Base-by-base conservation (phyloP, 495 filamentous ascomycete genomes). In the Chaetomium cochliodes region DNA sequence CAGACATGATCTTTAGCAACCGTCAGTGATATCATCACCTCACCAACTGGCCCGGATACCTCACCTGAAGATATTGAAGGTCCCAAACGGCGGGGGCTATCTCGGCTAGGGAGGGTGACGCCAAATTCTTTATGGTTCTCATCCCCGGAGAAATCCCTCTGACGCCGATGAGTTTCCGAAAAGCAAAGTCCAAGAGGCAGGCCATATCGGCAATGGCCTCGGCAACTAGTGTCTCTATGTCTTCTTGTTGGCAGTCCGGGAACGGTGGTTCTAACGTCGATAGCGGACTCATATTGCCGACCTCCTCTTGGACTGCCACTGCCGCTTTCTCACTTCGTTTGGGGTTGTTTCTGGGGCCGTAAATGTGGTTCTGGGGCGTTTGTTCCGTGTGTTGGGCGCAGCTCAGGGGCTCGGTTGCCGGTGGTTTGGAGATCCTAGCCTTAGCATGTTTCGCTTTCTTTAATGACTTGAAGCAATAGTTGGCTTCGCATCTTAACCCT, bases 81-180 rank as follows among this genome's bases (percentile, higher is more conserved):
- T 81, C 78, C 78, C 78, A 81, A 6, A 80, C 76, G 55, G 75
- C 71, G 23, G 79, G 79, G 8, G 79, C 79, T 49, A 81, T 65
- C 7, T 78, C 75, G 2, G 80, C 72, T n/a, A 81, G 55, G 5
- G 78, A 70, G 3, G 73, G 74, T 5, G 52, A 63, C 12, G 7
- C 22, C 22, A 52, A 61, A 2, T 62, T 64, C 16, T 59, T 66
- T 46, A 62, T 63, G 2, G 64, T 62, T 53, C 63, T 71, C 18
- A 73, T 56, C 16, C 76, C 77, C 6, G 62, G 52, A 1, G 60
- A 37, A 8, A 56, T 60, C 51, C 67, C 72, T 67, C 65, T 75
- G 15, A 74, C 52, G 25, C 76, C 77, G 18, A 77, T 64, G 7
- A 73, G 71, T 61, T 70, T 69, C 2, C 67, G 63, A 64, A 81